Conservation (phyloP, 2,329 filamentous ascomycete species). For the Ascochyta clinopodiicola region DNA sequence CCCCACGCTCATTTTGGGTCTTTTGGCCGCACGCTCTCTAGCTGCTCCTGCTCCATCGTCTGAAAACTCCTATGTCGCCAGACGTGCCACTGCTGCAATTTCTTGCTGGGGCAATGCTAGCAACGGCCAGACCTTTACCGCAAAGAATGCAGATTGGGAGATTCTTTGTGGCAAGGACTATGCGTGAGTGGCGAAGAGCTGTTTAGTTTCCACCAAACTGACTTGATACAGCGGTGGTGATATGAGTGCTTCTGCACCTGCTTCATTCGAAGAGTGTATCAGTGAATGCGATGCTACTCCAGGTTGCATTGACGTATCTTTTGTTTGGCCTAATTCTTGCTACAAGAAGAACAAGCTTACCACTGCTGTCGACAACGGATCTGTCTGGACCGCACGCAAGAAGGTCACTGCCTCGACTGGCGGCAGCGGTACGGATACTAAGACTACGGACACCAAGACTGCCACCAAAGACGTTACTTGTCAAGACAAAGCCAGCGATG, state of each 20-base stretch:
- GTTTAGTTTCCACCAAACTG: neutral
- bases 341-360: slow-evolving; percentile 18
- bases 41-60: slow-evolving; percentile 7
- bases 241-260: slow-evolving; percentile 1
- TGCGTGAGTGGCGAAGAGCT: slow-evolving; percentile 3
- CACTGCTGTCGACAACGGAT: slow-evolving; percentile 5
- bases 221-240: neutral
- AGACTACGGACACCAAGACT: neutral
- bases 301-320: slow-evolving; percentile 12
- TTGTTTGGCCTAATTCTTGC: slow-evolving; percentile 12
- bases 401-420: slow-evolving; percentile 5
- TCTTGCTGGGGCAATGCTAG: slow-evolving; percentile 15
- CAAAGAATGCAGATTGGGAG: slow-evolving; percentile 13
- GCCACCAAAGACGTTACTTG: slow-evolving; percentile 1
- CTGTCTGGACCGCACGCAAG: slow-evolving; percentile 17
- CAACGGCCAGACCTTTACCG: slow-evolving; percentile 8
- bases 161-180: slow-evolving; percentile 14
- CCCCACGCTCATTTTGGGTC: slow-evolving; percentile 15
- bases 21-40: slow-evolving; percentile 9
- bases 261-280: slow-evolving; percentile 15
- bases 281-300: slow-evolving; percentile 7
- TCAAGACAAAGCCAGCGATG: slow-evolving; percentile 11
- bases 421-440: neutral
- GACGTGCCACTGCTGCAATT: slow-evolving; percentile 10
- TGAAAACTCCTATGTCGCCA: slow-evolving; percentile 10